Conservation (phyloP, 1,284 basidiomycete genomes). For the Moniliella sp. region DNA sequence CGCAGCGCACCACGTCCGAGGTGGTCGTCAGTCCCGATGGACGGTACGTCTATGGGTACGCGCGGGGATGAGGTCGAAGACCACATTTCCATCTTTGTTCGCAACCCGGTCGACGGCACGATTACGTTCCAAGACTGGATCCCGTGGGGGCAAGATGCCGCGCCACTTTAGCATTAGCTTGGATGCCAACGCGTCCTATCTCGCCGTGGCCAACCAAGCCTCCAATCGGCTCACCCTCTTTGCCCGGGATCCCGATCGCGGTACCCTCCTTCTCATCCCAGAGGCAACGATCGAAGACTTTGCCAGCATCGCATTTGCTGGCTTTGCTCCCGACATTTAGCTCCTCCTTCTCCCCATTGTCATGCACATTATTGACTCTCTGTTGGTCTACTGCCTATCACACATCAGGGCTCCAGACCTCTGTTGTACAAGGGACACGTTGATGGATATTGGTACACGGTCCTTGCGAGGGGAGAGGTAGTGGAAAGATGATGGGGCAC, state of each 20-base stretch:
- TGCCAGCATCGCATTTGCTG: conserved; percentile 1
- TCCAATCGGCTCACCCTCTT: conserved; percentile 12
- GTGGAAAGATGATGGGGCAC: too few species aligned
- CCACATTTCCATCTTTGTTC: conserved; percentile 12
- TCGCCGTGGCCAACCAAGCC: conserved; percentile 13
- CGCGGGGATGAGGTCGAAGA: conserved; percentile 4
- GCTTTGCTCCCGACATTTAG: too few species aligned
- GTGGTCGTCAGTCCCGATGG: conserved; percentile 13
- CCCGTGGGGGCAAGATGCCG: conserved; percentile 10
- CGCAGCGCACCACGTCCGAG: conserved; percentile 12
- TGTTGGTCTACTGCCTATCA: too few species aligned
- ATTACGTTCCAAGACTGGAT: conserved; percentile 9
- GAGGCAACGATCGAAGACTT: not conserved
- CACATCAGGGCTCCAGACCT: too few species aligned
- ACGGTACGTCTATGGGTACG: conserved; percentile 6
- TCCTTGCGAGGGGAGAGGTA: too few species aligned
- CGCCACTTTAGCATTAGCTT: conserved; percentile 10
- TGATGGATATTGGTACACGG: too few species aligned
- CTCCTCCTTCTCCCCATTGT: too few species aligned
- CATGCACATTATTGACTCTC: too few species aligned
- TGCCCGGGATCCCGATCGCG: conserved; percentile 2
- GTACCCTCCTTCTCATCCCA: not conserved
- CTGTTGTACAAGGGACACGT: too few species aligned
- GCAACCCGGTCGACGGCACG: conserved; percentile 4
- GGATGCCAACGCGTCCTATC: conserved; percentile 7